phyloP scores from a whole-genome alignment of 31 red algal genomes.

The Asparagopsis taxiformis region DNA sequence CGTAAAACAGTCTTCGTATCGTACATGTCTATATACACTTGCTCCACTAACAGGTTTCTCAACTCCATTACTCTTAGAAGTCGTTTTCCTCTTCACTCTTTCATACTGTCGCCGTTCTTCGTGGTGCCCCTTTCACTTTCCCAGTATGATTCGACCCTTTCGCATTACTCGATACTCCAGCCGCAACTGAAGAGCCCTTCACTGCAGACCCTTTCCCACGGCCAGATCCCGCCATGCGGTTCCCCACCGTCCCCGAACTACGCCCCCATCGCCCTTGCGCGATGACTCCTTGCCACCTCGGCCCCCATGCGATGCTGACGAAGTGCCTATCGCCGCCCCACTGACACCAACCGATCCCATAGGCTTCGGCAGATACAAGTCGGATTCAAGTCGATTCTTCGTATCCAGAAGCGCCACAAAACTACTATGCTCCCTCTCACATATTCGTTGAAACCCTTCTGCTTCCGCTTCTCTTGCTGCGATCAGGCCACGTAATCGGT shows the following conservation, averaged over 20 bases:
- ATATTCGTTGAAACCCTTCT: slow-evolving; percentile 42
- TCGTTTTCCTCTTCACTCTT: background rate
- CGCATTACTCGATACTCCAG: background rate
- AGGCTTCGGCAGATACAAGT: slow-evolving; percentile 36
- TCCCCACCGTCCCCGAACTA: background rate
- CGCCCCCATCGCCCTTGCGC: background rate
- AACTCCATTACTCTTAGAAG: background rate
- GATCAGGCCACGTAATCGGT: slow-evolving; percentile 36
- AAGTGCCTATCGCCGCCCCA: background rate
- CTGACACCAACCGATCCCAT: background rate
- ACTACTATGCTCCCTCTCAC: slow-evolving; percentile 38
- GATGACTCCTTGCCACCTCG: background rate
- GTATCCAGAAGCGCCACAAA: slow-evolving; percentile 25
- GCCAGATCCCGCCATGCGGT: background rate
- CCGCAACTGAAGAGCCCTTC: background rate
- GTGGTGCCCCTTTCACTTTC: background rate
- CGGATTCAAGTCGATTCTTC: slow-evolving; percentile 52
- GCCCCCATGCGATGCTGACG: background rate
- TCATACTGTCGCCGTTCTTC: background rate
- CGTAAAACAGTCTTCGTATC: no score
- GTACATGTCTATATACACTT: no score
- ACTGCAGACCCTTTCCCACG: background rate
- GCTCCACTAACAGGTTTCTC: no score
- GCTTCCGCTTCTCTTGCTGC: slow-evolving; percentile 44
- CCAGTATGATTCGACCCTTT: background rate